These are phyloP conservation scores for Aegilops speltoides DNA, from an alignment of 176 grass and related monocot species.

Conservation along the genomic window DNA sequence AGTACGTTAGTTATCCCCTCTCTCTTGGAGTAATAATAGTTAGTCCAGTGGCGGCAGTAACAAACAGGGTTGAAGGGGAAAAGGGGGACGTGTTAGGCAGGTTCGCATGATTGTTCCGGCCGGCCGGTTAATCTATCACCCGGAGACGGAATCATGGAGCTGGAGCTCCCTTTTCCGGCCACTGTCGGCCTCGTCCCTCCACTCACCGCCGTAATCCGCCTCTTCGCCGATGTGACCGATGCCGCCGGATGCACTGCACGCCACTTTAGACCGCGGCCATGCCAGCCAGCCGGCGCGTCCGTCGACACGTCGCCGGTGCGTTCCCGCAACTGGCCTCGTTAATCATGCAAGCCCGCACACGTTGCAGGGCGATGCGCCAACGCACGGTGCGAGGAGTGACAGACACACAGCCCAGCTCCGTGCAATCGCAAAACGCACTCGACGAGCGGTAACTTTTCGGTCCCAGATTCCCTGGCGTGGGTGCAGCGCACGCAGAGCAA, in stretches of 20 bases:
- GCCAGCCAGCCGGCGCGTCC: neutral
- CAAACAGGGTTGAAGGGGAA: neutral
- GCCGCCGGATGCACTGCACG: neutral
- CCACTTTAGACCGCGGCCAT: slow-evolving; percentile 33
- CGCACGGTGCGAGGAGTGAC: neutral
- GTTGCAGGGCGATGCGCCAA: neutral
- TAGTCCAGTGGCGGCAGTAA: neutral
- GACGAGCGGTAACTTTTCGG: slow-evolving; percentile 1
- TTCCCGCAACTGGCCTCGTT: neutral
- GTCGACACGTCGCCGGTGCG: slow-evolving; percentile 6
- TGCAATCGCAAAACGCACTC: neutral
- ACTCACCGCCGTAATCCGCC: slow-evolving; percentile 39
- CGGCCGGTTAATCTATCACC: neutral
- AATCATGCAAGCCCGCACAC: neutral
- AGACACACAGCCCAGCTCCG: neutral
- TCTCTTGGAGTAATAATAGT: neutral
- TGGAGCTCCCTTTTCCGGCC: slow-evolving; percentile 27
- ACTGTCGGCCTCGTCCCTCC: slow-evolving; percentile 12
- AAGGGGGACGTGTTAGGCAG: slow-evolving; percentile 35
- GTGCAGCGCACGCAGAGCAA: neutral
- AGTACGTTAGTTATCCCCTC: neutral
- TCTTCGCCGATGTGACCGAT: neutral
- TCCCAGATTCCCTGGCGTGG: neutral
- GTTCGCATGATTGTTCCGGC: slow-evolving; percentile 31
- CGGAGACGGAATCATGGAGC: neutral